phyloP scores from a whole-genome alignment of 768 basidiomycete species.

The Auriscalpium microsporum region DNA sequence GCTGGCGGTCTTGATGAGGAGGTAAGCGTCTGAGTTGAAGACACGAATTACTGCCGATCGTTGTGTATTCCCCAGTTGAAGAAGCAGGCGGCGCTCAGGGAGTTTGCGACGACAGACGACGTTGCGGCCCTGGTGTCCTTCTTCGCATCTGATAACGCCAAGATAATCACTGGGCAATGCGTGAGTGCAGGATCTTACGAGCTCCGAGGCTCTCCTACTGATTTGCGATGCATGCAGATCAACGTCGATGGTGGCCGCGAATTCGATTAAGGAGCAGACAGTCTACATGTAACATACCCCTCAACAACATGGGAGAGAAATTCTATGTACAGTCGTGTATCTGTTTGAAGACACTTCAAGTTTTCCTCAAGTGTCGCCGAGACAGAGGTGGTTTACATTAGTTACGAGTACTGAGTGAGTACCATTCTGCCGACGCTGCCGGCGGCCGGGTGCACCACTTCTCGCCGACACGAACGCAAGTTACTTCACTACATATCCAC shows the following conservation, averaged over 20 bases:
- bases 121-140: conserved; percentile 15
- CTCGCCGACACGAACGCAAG: too few species aligned
- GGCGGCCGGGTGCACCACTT: too few species aligned
- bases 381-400: too few species aligned
- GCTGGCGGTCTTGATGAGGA: background rate
- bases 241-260: background rate
- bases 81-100: background rate
- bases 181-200: background rate
- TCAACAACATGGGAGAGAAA: too few species aligned
- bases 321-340: too few species aligned
- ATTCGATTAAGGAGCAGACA: background rate
- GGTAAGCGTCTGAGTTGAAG: background rate
- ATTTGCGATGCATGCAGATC: background rate
- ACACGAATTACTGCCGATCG: background rate
- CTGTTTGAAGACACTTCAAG: too few species aligned
- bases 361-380: too few species aligned
- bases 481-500: too few species aligned
- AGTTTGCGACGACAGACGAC: conserved; percentile 6
- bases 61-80: background rate
- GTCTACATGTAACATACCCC: too few species aligned
- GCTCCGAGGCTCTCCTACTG: background rate
- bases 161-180: conserved; percentile 11
- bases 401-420: too few species aligned
- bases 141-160: conserved; percentile 9
- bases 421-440: too few species aligned